Evolutionary conservation across 257 asterid species (phyloP).

Genomic region (Nicotiana sylvestris): DNA sequence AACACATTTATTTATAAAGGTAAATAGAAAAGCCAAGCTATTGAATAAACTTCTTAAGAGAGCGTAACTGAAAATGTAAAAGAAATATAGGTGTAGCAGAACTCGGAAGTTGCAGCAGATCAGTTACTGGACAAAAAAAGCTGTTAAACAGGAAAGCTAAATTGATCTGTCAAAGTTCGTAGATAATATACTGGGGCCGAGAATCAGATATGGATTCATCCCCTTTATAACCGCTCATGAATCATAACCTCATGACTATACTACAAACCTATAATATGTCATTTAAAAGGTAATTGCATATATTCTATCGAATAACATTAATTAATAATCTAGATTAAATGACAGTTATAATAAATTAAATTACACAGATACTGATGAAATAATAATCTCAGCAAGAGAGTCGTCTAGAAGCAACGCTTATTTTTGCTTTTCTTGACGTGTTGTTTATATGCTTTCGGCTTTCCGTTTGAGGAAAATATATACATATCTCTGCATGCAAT

Average conservation of each 20-base stretch:
- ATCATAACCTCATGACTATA: constrained; percentile 15
- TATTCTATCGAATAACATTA: too few relatives aligned
- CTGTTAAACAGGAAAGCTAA: neutral
- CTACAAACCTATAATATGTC: neutral
- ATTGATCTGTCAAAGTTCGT: neutral
- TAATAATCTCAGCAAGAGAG: neutral
- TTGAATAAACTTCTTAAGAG: neutral
- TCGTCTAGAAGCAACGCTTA: neutral
- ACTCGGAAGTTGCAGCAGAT: neutral
- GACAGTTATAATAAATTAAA: too few relatives aligned
- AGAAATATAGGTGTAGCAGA: neutral
- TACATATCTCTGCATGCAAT: neutral
- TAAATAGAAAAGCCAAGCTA: neutral
- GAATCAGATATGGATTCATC: neutral
- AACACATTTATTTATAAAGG: neutral
- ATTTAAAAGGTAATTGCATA: too few relatives aligned
- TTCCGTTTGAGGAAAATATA: constrained; percentile 16
- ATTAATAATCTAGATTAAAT: too few relatives aligned
- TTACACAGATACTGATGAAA: too few relatives aligned
- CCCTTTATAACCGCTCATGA: neutral
- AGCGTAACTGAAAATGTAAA: neutral
- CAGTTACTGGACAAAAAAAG: neutral
- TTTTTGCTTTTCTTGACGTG: neutral
- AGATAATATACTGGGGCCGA: constrained; percentile 3
- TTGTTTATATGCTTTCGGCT: neutral